phyloP scores from a whole-genome alignment of 768 basidiomycete species.

The Mycena kentingensis region DNA sequence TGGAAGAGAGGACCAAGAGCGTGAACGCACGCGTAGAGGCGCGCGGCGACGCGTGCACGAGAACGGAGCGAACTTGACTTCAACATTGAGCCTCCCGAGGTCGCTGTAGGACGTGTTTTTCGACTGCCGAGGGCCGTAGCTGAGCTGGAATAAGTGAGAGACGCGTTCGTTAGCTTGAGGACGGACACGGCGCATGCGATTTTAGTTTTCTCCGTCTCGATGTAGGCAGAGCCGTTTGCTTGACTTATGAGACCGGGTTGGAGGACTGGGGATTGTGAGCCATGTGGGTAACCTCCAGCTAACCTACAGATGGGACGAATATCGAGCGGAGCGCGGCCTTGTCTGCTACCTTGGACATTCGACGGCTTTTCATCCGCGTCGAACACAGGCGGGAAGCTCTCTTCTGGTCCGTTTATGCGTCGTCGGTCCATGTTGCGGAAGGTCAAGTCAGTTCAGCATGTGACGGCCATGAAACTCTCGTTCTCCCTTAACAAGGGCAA shows the following conservation, averaged over 20 bases:
- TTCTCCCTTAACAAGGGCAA: slow-evolving; percentile 78
- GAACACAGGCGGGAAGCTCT: slow-evolving; percentile 69
- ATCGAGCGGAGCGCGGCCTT: slow-evolving; percentile 57
- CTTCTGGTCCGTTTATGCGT: slow-evolving; percentile 89
- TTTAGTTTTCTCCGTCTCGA: slow-evolving; percentile 90
- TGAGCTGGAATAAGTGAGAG: slow-evolving; percentile 30
- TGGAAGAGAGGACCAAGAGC: slow-evolving; percentile 9
- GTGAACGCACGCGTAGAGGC: slow-evolving; percentile 75
- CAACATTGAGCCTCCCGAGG: slow-evolving; percentile 86
- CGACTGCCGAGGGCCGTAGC: slow-evolving; percentile 85
- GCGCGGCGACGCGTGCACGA: slow-evolving; percentile 76
- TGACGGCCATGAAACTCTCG: slow-evolving; percentile 77
- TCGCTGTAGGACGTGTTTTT: slow-evolving; percentile 83
- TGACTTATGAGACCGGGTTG: slow-evolving; percentile 89
- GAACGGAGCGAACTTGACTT: slow-evolving; percentile 96
- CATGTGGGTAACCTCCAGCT: neutral
- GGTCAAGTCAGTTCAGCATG: slow-evolving; percentile 6
- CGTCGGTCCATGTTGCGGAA: slow-evolving; percentile 68
- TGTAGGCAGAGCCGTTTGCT: slow-evolving; percentile 96
- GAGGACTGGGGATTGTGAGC: slow-evolving; percentile 56
- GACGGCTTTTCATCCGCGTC: slow-evolving; percentile 40
- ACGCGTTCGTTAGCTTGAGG: slow-evolving; percentile 2
- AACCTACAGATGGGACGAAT: slow-evolving; percentile 85
- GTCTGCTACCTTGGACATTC: slow-evolving; percentile 43
- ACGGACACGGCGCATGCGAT: slow-evolving; percentile 95